Conservation (phyloP, 208 protist genomes). For the Leishmania gerbilli region DNA sequence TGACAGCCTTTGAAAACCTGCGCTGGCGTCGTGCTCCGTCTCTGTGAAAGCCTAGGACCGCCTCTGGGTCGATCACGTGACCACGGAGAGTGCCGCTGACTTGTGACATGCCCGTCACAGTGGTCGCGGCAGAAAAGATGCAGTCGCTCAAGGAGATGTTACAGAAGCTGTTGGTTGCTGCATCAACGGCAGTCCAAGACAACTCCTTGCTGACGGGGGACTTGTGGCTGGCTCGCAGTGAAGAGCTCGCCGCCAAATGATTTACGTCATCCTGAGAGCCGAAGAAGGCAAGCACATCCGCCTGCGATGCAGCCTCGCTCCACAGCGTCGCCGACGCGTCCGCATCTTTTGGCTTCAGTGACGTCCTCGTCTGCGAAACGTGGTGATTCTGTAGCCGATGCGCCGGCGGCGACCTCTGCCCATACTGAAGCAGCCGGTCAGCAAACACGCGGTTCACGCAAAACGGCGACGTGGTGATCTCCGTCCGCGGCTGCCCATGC, state of each 20-base stretch:
- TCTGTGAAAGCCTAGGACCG: slow-evolving; percentile 21
- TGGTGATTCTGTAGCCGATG: not conserved
- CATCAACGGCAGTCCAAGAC: slow-evolving; percentile 9
- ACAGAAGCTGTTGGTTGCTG: slow-evolving; percentile 30
- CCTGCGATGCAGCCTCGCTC: slow-evolving; percentile 19
- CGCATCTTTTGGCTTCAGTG: not conserved
- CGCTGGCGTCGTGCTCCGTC: slow-evolving; percentile 31
- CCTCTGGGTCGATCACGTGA: slow-evolving; percentile 27
- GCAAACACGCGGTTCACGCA: slow-evolving; percentile 21
- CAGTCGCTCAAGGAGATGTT: slow-evolving; percentile 24
- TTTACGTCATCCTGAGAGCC: slow-evolving; percentile 1
- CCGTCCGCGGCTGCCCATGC: not conserved
- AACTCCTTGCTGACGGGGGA: slow-evolving; percentile 8
- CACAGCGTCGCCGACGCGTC: slow-evolving; percentile 9
- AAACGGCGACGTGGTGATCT: slow-evolving; percentile 22
- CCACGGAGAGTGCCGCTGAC: slow-evolving; percentile 5
- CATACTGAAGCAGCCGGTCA: slow-evolving; percentile 21
- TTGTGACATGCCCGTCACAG: not conserved
- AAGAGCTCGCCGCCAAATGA: not conserved
- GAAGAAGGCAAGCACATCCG: slow-evolving; percentile 31
- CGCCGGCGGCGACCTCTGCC: not conserved
- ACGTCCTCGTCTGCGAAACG: not conserved
- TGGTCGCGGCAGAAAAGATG: slow-evolving; percentile 9
- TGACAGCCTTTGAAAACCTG: not conserved
- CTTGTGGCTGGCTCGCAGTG: not conserved